Base-by-base conservation (phyloP, 139 green algal species). In the Penium margaritaceum region DNA sequence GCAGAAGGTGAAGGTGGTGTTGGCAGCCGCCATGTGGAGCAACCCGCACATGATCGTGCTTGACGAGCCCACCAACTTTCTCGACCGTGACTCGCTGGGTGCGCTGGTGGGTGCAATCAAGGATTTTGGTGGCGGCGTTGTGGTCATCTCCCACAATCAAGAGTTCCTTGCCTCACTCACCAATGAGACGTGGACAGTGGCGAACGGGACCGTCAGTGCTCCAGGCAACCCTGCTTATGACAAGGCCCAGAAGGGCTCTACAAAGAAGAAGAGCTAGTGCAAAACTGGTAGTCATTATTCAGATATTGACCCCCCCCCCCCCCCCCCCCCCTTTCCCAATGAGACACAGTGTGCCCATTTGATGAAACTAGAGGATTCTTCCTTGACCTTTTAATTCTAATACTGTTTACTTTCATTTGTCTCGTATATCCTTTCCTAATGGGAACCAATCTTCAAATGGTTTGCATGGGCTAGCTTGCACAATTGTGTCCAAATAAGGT, bases 1-100 rank as follows among this genome's bases (percentile, higher is more conserved):
- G 15, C 87, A 91, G 79, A 91, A 91, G 79, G 85, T 87, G 14
- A 90, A 90, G 77, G 80, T 91, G 69, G 87, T 91, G 68, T 70
- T 91, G 39, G 87, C 83, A 24, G 87, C 86, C 6, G 85, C 85
- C 33, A 89, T 91, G 83, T 91, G 87, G 87, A 83, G 74, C 72
- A 74, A 84, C 58, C 89, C 89, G 1, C 89, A 94, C 80, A 79
- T 94, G 79, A 71, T 87, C 39, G 84, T 87, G 38, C 63, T 87
- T 7, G 82, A 94, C 61, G 89, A 94, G 84, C 89, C 89, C 38
- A 94, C 89, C 65, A 94, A 94, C 80, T 91, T 90, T 75, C 71
- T 94, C 36, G 89, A 94, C 64, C 71, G 88, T 35, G 81, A 90
- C 37, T 89, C 85, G 0, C 78, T 93, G 29, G 85, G 85, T 24